Evolutionary conservation across 2,329 filamentous ascomycete genomes (phyloP), one percentile per base, ranked within the genome.

Genomic region (Hymenoscyphus repandus): DNA sequence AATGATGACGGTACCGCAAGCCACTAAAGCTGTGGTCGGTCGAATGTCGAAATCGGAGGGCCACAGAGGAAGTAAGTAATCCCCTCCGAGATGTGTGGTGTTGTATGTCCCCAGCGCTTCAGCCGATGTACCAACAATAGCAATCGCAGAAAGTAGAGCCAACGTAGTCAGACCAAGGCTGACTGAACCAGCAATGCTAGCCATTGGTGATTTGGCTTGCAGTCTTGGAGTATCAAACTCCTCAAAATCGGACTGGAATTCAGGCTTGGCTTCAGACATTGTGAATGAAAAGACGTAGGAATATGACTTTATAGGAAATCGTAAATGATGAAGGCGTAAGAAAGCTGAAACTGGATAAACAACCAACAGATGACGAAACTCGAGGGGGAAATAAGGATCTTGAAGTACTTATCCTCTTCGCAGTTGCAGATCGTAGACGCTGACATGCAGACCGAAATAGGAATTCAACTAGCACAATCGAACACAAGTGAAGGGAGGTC

Each of bases 21-120:
- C 72, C 15, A 83, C 72, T 22, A 83, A 69, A 7, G 79, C 76
- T 30, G 78, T 67, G 2, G 77, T 79, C 2, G 80, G 80, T 43
- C 77, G 71, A 32, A 80, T 62, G 62, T 83, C 74, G 60, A 84
- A 79, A 30, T 74, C 66, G 12, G 70, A 66, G 0, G 81, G 81
- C 81, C 81, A 85, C 44, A 84, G 62, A 1, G 79, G 70, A 15
- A 83, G 70, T 18, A 75, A 59, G 59, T 71, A 77, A 41, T 74
- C 70, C n/a, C 71, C 68, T 15, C 63, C 62, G 1, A 75, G 60
- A 13, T 75, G 71, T 1, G 81, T 84, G 27, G 68, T 67, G 57
- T 79, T 71, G 67, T 82, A 84, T 34, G 79, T 74, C 30, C 71
- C 65, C 38, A 83, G 66, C 5, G 77, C 71, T 62, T 83, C 72